A percentile compares a stretch with the other conserved stretches of the same genome.
Evolutionary conservation across 2,329 filamentous ascomycete species (phyloP).

Genomic region (Tolypocladium ovalisporum): DNA sequence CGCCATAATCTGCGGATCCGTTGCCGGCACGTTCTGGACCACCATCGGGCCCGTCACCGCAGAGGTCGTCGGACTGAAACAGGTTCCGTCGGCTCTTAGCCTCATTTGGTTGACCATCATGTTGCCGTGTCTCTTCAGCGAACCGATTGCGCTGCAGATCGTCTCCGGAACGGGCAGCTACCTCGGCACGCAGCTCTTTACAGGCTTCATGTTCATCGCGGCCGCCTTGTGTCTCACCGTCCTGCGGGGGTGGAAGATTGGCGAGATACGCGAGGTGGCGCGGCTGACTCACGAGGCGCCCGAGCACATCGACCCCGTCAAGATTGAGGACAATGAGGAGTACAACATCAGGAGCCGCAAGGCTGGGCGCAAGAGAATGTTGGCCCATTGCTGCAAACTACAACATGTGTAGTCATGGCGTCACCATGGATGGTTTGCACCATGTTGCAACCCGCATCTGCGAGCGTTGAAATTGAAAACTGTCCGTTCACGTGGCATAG

Average conservation of each 20-base stretch:
- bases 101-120: constrained; percentile 63
- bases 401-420: constrained; percentile 11
- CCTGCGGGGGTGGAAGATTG: constrained; percentile 27
- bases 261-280: constrained; percentile 20
- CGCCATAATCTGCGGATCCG: constrained; percentile 56
- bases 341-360: constrained; percentile 15
- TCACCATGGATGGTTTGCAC: neutral
- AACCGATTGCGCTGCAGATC: constrained; percentile 52
- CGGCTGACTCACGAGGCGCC: constrained; percentile 17
- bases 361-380: constrained; percentile 19
- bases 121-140: constrained; percentile 58
- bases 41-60: constrained; percentile 59
- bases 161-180: constrained; percentile 32
- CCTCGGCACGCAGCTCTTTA: constrained; percentile 44
- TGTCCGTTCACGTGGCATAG: neutral
- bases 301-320: constrained; percentile 18
- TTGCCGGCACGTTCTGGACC: constrained; percentile 63
- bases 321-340: constrained; percentile 18
- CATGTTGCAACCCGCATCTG: neutral
- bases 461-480: neutral
- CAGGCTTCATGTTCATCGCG: constrained; percentile 48
- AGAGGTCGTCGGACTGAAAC: constrained; percentile 60
- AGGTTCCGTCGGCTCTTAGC: constrained; percentile 57
- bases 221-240: constrained; percentile 24
- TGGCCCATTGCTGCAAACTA: constrained; percentile 18